Base-by-base conservation (phyloP, 2,329 filamentous ascomycete genomes). In the Achaetomium macrosporum region DNA sequence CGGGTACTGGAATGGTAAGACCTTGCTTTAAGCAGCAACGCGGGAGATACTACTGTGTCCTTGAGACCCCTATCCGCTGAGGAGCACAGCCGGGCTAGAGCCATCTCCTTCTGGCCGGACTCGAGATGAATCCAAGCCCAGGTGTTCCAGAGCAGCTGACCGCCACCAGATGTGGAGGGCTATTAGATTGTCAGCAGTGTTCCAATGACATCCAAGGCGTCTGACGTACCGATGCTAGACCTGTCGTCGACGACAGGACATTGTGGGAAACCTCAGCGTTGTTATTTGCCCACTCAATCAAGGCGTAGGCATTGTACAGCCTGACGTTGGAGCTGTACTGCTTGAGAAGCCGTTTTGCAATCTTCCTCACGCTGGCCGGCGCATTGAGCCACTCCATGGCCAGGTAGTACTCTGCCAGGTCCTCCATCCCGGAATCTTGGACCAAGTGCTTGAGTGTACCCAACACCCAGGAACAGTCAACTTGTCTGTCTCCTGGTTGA, bases 261-360 rank as follows among this genome's bases (percentile, higher is more conserved):
- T 81, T 82, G 19, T 75, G 71, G 5, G 86, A 84, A 43, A 81
- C 72, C 0, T 79, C 74, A 1, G 65, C 59, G 20, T 85, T 84
- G 0, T 76, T 80, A 30, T 76, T 77, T 1, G 73, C 72, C 59
- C 71, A 76, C 67, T 95, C 88, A 3, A 90, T 81, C 13, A 89
- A 69, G 0, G 86, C 88, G 63, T 92, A 95, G 0, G 84, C 82
- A 59, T 90, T 87, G 68, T 95, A 96, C 0, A 96, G 72, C 13
- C 75, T 72, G 3, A 88, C 66, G 60, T 82, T 85, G 1, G 80
- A 74, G 0, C 83, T 74, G 51, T 81, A 79, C 44, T 76, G 76
- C 64, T 87, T 92, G n/a, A 96, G 69, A 0, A 95, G 71, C 7
- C 70, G 69, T 62, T 89, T 95, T 0, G 89, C 88, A 7, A 77